A percentile compares a stretch with the other conserved stretches of the same genome.
These are phyloP conservation scores for Antitrichia curtipendula DNA, from an alignment of 225 moss, liverwort and hornwort species.

Conservation along the genomic window DNA sequence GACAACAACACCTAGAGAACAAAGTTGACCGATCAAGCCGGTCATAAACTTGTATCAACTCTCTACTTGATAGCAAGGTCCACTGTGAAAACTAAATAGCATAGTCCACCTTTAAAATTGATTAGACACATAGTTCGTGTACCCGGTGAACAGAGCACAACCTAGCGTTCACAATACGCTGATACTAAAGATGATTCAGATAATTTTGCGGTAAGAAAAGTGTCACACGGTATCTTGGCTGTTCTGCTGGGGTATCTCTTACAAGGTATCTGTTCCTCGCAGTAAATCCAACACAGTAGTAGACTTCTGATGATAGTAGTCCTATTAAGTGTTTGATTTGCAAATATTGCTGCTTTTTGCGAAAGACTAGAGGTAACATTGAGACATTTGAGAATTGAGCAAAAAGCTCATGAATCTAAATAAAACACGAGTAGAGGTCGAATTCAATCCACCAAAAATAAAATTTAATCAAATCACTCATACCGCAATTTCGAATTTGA, in stretches of 20 bases:
- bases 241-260: background rate
- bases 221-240: background rate
- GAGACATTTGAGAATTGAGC: background rate
- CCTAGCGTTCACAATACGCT: background rate
- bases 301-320: background rate
- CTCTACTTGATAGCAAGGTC: background rate
- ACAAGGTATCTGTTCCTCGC: background rate
- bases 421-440: background rate
- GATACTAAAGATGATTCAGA: background rate
- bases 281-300: background rate
- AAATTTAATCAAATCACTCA: background rate
- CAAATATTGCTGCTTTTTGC: too few species aligned
- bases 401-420: background rate
- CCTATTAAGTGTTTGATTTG: background rate
- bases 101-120: background rate
- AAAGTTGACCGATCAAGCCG: background rate
- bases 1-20: background rate
- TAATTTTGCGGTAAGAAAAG: background rate
- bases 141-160: background rate
- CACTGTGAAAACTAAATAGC: background rate
- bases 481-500: background rate
- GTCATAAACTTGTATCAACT: background rate
- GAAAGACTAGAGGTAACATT: background rate
- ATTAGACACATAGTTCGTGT: background rate
- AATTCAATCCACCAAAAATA: background rate